Percentiles rank a stretch among this genome's conserved stretches.
Evolutionary conservation across 257 asterid genomes (phyloP).

Genomic region (Cinchona pubescens): DNA sequence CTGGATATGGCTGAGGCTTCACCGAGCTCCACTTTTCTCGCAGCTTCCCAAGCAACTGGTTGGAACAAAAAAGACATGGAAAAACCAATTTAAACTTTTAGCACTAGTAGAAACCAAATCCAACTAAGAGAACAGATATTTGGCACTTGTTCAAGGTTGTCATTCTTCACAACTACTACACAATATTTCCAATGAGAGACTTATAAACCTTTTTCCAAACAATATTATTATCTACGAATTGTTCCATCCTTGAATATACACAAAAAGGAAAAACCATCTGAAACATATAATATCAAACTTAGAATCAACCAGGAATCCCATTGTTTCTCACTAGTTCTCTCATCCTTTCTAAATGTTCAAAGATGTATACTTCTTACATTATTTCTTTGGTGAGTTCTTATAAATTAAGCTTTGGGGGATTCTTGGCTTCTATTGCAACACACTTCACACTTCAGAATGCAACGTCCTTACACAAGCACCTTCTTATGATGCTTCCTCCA

Average conservation of each 20-base stretch:
- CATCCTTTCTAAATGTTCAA: background rate
- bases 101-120: background rate
- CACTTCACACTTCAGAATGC: too few species aligned
- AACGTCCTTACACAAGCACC: too few species aligned
- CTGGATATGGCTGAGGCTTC: conserved; percentile 70
- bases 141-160: background rate
- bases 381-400: too few species aligned
- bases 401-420: too few species aligned
- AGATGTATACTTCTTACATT: too few species aligned
- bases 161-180: background rate
- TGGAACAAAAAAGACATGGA: background rate
- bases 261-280: background rate
- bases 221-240: too few species aligned
- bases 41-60: conserved; percentile 63
- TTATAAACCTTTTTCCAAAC: too few species aligned
- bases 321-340: background rate
- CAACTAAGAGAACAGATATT: background rate
- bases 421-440: too few species aligned
- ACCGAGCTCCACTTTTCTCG: conserved; percentile 63
- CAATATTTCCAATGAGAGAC: too few species aligned
- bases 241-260: background rate
- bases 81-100: background rate
- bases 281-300: background rate
- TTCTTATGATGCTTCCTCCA: too few species aligned
- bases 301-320: background rate